These are phyloP conservation scores for Pseudogymnoascus sp. DNA, from an alignment of 2,329 filamentous ascomycete genomes.

Conservation along the genomic window DNA sequence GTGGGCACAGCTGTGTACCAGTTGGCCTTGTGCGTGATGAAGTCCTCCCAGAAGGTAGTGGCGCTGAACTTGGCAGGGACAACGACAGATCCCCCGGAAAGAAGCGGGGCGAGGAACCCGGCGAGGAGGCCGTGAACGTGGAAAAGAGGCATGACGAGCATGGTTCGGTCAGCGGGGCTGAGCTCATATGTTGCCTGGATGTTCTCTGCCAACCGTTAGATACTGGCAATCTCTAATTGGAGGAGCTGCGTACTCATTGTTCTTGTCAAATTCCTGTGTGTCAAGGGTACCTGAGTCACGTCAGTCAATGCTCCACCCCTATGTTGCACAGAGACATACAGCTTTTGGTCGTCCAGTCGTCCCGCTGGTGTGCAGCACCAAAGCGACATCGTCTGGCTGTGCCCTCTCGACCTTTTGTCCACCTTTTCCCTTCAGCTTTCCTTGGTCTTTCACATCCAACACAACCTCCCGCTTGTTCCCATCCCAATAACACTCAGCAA, in stretches of 20 bases:
- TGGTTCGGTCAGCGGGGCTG: constrained; percentile 63
- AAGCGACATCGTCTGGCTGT: constrained; percentile 69
- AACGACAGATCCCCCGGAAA: constrained; percentile 69
- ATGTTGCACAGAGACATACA: constrained; percentile 37
- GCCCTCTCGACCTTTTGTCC: constrained; percentile 44
- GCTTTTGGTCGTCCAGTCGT: constrained; percentile 83
- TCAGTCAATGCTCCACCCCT: constrained; percentile 14
- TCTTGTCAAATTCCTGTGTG: constrained; percentile 70
- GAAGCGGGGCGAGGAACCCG: constrained; percentile 69
- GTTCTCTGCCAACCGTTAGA: constrained; percentile 46
- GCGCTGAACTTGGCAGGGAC: constrained; percentile 76
- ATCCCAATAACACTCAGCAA: constrained; percentile 82
- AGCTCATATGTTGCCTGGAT: constrained; percentile 72
- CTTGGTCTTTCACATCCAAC: constrained; percentile 69
- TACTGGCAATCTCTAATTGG: constrained; percentile 3
- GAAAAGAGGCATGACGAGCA: constrained; percentile 87
- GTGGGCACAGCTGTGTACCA: constrained; percentile 94
- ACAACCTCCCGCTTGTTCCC: constrained; percentile 55
- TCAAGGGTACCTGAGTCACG: constrained; percentile 59
- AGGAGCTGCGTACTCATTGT: constrained; percentile 59
- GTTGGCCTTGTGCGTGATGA: constrained; percentile 65
- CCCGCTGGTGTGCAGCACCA: constrained; percentile 77
- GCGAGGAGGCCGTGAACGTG: constrained; percentile 85
- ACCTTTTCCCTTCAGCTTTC: constrained; percentile 52
- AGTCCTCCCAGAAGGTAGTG: constrained; percentile 74